Evolutionary conservation across 108 stramenopile genomes (phyloP).

Genomic region (Cyclotella sp.): DNA sequence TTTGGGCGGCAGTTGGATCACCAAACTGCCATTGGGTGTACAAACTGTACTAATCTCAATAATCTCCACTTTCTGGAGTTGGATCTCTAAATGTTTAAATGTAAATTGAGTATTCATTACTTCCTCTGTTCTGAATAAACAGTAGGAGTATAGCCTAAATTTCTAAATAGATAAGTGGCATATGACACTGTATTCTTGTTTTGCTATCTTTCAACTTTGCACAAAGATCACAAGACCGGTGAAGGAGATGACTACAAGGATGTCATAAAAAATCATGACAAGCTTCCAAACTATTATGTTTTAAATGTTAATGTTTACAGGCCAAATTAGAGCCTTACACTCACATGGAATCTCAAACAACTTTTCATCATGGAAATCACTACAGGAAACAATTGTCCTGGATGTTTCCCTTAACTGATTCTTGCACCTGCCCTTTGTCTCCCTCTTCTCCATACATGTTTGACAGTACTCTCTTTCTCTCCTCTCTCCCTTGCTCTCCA

Average conservation of each 20-base stretch:
- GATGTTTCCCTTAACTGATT: slow-evolving; percentile 56
- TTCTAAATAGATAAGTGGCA: too few relatives aligned
- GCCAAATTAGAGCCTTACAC: not conserved
- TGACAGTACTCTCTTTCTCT: slow-evolving; percentile 31
- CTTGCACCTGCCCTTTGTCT: slow-evolving; percentile 47
- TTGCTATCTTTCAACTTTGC: not conserved
- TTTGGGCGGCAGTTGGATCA: too few relatives aligned
- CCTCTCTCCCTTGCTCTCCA: slow-evolving; percentile 16
- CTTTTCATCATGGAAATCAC: not conserved
- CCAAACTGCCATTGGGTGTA: too few relatives aligned
- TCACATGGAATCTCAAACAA: not conserved
- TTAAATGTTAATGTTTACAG: not conserved
- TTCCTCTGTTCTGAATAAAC: too few relatives aligned
- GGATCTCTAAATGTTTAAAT: too few relatives aligned
- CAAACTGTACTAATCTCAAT: too few relatives aligned
- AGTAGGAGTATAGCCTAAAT: too few relatives aligned
- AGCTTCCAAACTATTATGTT: not conserved
- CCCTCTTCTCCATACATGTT: slow-evolving; percentile 44
- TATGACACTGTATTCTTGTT: too few relatives aligned
- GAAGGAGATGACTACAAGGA: not conserved
- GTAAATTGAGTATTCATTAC: too few relatives aligned
- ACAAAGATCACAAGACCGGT: not conserved
- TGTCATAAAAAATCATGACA: not conserved
- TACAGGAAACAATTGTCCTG: slow-evolving; percentile 1
- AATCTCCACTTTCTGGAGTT: too few relatives aligned